Conservation (phyloP, 306 rosid genomes). For the Nissolia schottii region DNA sequence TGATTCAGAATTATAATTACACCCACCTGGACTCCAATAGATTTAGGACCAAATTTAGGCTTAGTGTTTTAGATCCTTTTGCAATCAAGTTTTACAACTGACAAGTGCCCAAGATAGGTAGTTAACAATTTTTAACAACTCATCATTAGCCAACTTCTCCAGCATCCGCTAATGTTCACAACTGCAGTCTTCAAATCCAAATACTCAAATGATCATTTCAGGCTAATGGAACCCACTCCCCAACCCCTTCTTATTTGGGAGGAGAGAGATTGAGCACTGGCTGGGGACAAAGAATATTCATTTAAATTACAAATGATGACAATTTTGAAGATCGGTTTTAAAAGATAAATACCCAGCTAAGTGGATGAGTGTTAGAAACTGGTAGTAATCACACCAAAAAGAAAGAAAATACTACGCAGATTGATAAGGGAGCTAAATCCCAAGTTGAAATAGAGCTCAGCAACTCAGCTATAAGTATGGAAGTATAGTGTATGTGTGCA, state of each 20-base stretch:
- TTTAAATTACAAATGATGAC: background rate
- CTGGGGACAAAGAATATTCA: background rate
- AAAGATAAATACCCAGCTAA: background rate
- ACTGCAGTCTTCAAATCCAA: background rate
- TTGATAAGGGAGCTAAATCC: too few species aligned
- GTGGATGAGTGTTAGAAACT: too few species aligned
- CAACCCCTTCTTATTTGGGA: background rate
- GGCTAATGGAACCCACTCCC: background rate
- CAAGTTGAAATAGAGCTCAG: too few species aligned
- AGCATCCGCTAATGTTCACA: background rate
- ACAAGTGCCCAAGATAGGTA: background rate
- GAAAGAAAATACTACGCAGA: too few species aligned
- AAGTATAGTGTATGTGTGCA: too few species aligned
- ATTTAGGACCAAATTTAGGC: background rate
- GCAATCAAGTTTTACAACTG: constrained; percentile 6
- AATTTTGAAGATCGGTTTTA: background rate
- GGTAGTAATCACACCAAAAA: too few species aligned
- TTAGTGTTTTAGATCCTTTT: background rate
- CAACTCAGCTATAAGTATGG: too few species aligned
- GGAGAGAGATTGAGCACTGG: background rate
- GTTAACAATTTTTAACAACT: background rate
- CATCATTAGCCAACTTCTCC: background rate
- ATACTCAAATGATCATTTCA: background rate
- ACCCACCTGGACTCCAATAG: background rate
- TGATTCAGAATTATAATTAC: constrained; percentile 19